Conservation (phyloP, 2,329 filamentous ascomycete species). For the Colletotrichum echinochloae region DNA sequence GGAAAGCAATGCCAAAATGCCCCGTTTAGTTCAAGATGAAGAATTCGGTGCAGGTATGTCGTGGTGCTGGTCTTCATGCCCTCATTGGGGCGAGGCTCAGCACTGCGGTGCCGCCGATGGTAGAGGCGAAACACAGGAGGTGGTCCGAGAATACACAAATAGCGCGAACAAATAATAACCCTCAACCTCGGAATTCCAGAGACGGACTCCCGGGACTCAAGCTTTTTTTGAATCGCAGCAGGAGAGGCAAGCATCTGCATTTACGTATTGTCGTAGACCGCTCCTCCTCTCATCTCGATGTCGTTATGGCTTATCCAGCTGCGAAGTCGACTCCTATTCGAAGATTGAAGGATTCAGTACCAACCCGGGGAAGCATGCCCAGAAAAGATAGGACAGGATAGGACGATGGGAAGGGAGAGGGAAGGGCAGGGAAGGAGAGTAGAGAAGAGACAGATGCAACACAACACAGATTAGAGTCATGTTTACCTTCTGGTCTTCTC, state of each 20-base stretch:
- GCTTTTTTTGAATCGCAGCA: background rate
- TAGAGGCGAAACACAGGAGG: conserved; percentile 25
- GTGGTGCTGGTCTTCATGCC: conserved; percentile 25
- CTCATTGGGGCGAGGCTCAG: conserved; percentile 37
- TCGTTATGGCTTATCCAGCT: conserved; percentile 1
- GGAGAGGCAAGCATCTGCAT: background rate
- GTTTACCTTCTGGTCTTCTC: conserved; percentile 18
- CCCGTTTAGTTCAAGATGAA: background rate
- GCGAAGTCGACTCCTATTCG: conserved; percentile 5
- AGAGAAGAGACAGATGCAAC: conserved; percentile 4
- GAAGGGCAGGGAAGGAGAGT: conserved; percentile 3
- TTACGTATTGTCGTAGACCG: background rate
- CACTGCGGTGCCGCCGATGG: conserved; percentile 17
- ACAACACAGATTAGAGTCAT: conserved; percentile 27
- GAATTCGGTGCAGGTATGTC: conserved; percentile 1
- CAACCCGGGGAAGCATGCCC: conserved; percentile 9
- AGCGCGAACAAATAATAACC: conserved; percentile 29
- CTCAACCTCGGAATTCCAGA: background rate
- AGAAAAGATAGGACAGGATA: conserved; percentile 4
- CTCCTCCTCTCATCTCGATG: background rate
- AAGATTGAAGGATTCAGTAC: conserved; percentile 21
- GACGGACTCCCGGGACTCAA: background rate
- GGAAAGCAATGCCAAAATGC: background rate
- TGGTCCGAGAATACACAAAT: conserved; percentile 23
- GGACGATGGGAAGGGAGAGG: background rate